Conservation (phyloP, 495 filamentous ascomycete species). For the Trichoderma gamsii region DNA sequence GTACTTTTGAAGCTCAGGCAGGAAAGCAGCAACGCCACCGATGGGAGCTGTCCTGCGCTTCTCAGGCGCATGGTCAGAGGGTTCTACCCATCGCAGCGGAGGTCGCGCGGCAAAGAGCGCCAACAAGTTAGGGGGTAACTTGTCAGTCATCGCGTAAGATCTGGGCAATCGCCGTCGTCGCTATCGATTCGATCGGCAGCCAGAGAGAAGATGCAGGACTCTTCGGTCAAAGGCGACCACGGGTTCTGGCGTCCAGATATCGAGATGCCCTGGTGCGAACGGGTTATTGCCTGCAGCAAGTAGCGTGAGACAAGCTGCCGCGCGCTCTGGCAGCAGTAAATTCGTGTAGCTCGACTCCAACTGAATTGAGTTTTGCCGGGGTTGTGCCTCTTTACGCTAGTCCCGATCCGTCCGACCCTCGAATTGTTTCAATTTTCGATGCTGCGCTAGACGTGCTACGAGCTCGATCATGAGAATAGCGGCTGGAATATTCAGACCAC, state of each 20-base stretch:
- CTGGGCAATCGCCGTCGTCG: background rate
- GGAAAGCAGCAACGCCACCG: conserved; percentile 63
- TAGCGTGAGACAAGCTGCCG: conserved; percentile 3
- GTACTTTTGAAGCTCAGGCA: conserved; percentile 63
- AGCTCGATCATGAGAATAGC: background rate
- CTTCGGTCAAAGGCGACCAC: background rate
- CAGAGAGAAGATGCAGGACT: background rate
- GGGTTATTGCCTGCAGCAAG: conserved; percentile 8
- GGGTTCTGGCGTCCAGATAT: background rate
- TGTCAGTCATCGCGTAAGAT: conserved; percentile 71
- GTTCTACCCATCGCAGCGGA: conserved; percentile 81
- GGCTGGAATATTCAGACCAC: background rate
- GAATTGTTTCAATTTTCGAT: conserved; percentile 5
- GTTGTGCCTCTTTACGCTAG: background rate
- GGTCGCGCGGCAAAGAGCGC: conserved; percentile 92
- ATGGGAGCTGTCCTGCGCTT: conserved; percentile 69
- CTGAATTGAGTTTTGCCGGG: background rate
- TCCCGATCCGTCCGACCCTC: background rate
- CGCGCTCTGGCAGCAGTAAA: conserved; percentile 13
- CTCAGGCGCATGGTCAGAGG: conserved; percentile 75
- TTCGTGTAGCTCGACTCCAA: conserved; percentile 6
- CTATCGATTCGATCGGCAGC: background rate
- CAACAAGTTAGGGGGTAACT: conserved; percentile 85
- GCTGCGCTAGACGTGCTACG: background rate
- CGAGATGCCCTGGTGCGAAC: conserved; percentile 1